A percentile compares a stretch with the other conserved stretches of the same genome.
Conservation (phyloP, 345 rosid genomes). For the Citrus medica region DNA sequence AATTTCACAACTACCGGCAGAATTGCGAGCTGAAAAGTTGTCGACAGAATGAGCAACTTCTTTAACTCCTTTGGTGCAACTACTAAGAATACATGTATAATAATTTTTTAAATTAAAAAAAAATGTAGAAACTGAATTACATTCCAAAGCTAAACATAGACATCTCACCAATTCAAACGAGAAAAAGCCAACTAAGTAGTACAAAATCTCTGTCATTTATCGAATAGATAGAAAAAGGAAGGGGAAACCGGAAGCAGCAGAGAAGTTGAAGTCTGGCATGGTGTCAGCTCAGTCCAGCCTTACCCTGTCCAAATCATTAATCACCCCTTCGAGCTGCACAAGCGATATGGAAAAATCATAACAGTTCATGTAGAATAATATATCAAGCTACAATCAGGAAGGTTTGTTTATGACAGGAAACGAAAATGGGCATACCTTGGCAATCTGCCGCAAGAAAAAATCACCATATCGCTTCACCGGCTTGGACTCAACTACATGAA, state of each 20-base stretch:
- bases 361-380: background rate
- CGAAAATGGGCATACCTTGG: constrained; percentile 48
- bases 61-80: background rate
- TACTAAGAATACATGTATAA: background rate
- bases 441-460: constrained; percentile 91
- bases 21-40: background rate
- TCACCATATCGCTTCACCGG: constrained; percentile 75
- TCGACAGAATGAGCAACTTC: background rate
- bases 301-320: constrained; percentile 73
- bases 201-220: constrained; percentile 9
- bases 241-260: background rate
- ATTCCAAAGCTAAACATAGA: background rate
- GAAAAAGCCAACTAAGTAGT: background rate
- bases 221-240: background rate
- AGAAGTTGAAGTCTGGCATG: background rate
- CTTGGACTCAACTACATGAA: constrained; percentile 75
- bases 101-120: background rate
- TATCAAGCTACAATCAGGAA: background rate
- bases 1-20: background rate
- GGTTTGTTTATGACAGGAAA: background rate
- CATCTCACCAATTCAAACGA: background rate
- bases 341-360: background rate
- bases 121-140: constrained; percentile 1
- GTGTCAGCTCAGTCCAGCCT: constrained; percentile 54
- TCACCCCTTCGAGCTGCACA: constrained; percentile 83